Evolutionary conservation across 1,284 basidiomycete species (phyloP), one percentile per base, ranked within the genome.

Genomic region (Puccinia brachypodii): DNA sequence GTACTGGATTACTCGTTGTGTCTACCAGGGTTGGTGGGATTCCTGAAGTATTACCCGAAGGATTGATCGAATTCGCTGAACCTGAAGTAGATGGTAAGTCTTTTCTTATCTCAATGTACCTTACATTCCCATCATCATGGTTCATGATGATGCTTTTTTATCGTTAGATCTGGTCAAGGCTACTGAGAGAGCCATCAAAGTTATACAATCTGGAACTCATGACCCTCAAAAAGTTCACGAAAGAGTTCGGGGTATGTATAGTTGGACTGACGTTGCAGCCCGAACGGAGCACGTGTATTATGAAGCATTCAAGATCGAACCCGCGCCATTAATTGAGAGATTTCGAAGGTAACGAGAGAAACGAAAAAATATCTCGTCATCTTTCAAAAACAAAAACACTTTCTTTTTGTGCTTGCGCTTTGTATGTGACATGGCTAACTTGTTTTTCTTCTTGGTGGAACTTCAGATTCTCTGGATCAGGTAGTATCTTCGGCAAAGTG

Each of bases 21-120:
- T 92, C 92, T 22, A 99, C 96, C 0, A 90, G 92, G 44, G 96
- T 99, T 0, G 96, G 97, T 0, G 96, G 97, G 1, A 93, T 98
- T 0, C 95, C 97, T 0, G 97, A 99, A 87, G 93, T 98, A 80
- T 88, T 99, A 25, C 97, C 97, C 0, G 89, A 91, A 69, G 93
- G 95, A 83, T 93, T 98, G 93, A 94, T 98, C 82, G 94, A 94
- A 47, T 97, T 98, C 84, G 94, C 95, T 0, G 90, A 91, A 81
- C 95, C 96, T 0, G 93, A 97, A 69, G 95, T 94, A 82, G 90
- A 92, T 78, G 91, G 91, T 90, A 56, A 83, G 88, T 71, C 14
- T 71, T 71, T 73, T 62, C 33, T 28, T 58, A n/a, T 53, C n/a
- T 66, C 71, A 66, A 40, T 4, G 36, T n/a, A 66, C n/a, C 36